Evolutionary conservation across 345 rosid species (phyloP), one percentile per base, ranked within the genome.

Genomic region (Sonneratia caseolaris): DNA sequence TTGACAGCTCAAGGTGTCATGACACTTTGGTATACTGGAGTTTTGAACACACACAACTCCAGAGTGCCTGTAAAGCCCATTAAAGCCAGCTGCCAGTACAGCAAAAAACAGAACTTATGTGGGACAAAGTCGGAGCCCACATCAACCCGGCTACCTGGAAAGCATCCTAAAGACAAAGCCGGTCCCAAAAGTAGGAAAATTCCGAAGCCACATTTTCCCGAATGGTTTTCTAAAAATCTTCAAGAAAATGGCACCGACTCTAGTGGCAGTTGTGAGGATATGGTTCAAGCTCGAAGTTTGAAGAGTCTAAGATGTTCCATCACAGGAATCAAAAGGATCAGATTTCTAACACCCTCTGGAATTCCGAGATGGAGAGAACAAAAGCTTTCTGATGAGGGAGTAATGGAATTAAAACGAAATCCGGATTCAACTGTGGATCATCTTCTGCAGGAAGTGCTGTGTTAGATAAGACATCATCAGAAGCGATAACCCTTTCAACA

Each of bases 91-190:
- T 80, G 78, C 73, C 73, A 37, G 64, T 22, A 11, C 22, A 36
- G 24, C 14, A 2, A 22, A 59, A 59, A 62, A 37, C 19, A 24
- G 27, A 12, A 38, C 21, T n/a, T 61, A 65, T 84, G n/a, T 85
- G 81, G 78, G 90, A 87, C 37, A 94, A 82, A 82, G 89, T 82
- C 19, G 92, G 80, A 78, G 43, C 87, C 36, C 76, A 84, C 55
- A 83, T 82, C 82, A 85, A 84, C 64, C 79, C 93, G 7, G 65
- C 79, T 51, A 74, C 91, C 64, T 42, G 77, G 78, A 38, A 87
- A 79, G 77, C 16, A 27, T 12, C 36, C 32, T 42, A 27, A 62
- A 5, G 38, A 62, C 38, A 35, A 62, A 5, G 38, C 66, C 66
- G 32, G 32, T 14, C 66, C 14, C 13, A 11, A 27, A 27, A 27